Conservation (phyloP, 768 basidiomycete genomes). For the Xerocomellus amylosporus region DNA sequence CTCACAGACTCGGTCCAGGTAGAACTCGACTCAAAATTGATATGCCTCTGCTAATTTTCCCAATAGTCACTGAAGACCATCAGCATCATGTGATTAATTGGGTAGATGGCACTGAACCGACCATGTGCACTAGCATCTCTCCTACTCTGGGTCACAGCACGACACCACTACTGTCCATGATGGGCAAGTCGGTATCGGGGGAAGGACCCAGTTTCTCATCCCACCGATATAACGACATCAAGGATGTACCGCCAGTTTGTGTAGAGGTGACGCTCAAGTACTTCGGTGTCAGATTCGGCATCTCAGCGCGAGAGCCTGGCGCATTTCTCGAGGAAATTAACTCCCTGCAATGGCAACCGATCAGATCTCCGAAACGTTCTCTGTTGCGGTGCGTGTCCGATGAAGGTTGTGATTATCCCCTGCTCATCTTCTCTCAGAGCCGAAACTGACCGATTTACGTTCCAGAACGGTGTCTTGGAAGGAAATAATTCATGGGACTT, state of each 20-base stretch:
- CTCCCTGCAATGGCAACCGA: not conserved
- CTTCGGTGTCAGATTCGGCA: not conserved
- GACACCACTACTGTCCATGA: no score
- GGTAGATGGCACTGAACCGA: no score
- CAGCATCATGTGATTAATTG: no score
- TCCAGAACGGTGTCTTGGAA: not conserved
- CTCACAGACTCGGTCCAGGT: not conserved
- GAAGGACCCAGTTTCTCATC: not conserved
- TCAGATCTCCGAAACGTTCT: not conserved
- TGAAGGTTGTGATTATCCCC: no score
- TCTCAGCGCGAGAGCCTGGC: not conserved
- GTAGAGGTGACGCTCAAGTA: slow-evolving; percentile 1
- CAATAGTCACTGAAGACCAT: no score
- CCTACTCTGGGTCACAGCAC: no score
- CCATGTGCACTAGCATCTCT: no score
- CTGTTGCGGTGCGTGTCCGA: not conserved
- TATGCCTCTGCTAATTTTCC: not conserved
- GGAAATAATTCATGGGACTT: slow-evolving; percentile 2
- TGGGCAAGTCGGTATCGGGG: no score
- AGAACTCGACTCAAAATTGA: not conserved
- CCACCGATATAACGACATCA: not conserved
- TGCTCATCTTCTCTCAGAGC: not conserved
- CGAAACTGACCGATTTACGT: not conserved
- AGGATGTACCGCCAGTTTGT: not conserved
- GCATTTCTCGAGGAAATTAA: not conserved